phyloP scores from a whole-genome alignment of 1,284 basidiomycete species.

The Moniliophthora roreri region DNA sequence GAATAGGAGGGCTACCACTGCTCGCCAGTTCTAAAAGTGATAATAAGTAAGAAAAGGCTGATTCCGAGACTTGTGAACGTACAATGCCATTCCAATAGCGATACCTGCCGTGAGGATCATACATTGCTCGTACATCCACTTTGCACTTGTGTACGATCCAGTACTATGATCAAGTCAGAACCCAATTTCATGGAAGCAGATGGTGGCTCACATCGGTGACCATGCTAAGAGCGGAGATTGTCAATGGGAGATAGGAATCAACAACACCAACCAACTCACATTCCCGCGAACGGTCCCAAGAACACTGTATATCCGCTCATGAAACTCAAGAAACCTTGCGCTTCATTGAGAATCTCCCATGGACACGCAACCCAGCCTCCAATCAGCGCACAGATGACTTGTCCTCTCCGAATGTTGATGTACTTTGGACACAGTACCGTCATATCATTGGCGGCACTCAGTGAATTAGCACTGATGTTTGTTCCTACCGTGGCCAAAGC shows the following conservation, averaged over 20 bases:
- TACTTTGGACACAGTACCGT: conserved; percentile 65
- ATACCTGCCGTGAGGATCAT: conserved; percentile 64
- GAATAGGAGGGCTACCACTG: conserved; percentile 58
- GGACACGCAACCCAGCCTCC: conserved; percentile 67
- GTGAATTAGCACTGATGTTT: conserved; percentile 75
- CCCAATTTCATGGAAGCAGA: conserved; percentile 6
- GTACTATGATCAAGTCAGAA: conserved; percentile 40
- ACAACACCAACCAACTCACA: conserved; percentile 33
- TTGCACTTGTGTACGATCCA: conserved; percentile 64
- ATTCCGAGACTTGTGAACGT: conserved; percentile 23
- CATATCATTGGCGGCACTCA: conserved; percentile 79
- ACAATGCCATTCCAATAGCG: conserved; percentile 65
- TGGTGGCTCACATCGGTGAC: conserved; percentile 56
- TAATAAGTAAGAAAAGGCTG: conserved; percentile 5
- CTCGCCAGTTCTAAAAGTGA: conserved; percentile 65
- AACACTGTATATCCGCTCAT: conserved; percentile 77
- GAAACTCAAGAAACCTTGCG: conserved; percentile 51
- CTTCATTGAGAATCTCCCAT: conserved; percentile 56
- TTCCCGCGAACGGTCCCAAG: conserved; percentile 70
- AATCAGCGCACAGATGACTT: conserved; percentile 69
- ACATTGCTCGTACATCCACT: conserved; percentile 73
- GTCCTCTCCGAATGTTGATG: conserved; percentile 76
- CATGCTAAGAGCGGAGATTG: conserved; percentile 43
- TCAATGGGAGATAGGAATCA: not conserved
- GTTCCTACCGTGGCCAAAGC: conserved; percentile 41